A percentile compares a stretch with the other conserved stretches of the same genome.
These are phyloP conservation scores for Naematelia aurantialba DNA, from an alignment of 768 basidiomycete genomes.

Conservation along the genomic window DNA sequence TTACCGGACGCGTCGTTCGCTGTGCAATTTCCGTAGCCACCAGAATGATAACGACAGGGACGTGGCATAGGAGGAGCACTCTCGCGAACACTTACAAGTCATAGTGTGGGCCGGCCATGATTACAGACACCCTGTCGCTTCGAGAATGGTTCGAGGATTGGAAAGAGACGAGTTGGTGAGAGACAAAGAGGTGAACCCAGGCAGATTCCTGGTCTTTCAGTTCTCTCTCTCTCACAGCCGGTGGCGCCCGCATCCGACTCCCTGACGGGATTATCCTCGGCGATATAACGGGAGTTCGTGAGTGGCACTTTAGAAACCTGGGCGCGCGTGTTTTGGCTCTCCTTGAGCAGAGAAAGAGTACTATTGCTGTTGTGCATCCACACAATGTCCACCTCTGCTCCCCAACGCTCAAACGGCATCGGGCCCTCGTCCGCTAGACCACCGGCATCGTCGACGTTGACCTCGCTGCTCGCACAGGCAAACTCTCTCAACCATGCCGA, in stretches of 20 bases:
- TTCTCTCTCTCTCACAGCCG: too few relatives aligned
- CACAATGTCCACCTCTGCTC: constrained; percentile 24
- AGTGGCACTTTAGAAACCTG: too few relatives aligned
- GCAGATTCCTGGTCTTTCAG: too few relatives aligned
- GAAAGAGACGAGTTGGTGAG: constrained; percentile 2
- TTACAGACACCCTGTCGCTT: constrained; percentile 5
- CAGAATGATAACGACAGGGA: background rate
- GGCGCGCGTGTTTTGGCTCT: too few relatives aligned
- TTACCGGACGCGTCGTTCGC: constrained; percentile 12
- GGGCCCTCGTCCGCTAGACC: constrained; percentile 11
- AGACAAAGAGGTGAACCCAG: too few relatives aligned
- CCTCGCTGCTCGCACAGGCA: constrained; percentile 36
- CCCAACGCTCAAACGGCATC: constrained; percentile 3
- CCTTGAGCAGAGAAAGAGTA: too few relatives aligned
- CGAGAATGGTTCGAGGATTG: constrained; percentile 1
- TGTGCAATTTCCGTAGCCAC: background rate
- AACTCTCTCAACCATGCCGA: constrained; percentile 33
- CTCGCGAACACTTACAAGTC: constrained; percentile 89
- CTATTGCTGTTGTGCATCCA: too few relatives aligned
- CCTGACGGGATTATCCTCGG: too few relatives aligned
- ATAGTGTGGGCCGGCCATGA: constrained; percentile 67
- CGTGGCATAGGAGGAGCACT: too few relatives aligned
- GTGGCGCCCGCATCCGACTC: too few relatives aligned
- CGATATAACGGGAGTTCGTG: too few relatives aligned
- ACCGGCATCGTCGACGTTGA: constrained; percentile 23